Percentiles rank a stretch among this genome's conserved stretches.
Evolutionary conservation across 768 basidiomycete species (phyloP).

Genomic region (Kwoniella pini): DNA sequence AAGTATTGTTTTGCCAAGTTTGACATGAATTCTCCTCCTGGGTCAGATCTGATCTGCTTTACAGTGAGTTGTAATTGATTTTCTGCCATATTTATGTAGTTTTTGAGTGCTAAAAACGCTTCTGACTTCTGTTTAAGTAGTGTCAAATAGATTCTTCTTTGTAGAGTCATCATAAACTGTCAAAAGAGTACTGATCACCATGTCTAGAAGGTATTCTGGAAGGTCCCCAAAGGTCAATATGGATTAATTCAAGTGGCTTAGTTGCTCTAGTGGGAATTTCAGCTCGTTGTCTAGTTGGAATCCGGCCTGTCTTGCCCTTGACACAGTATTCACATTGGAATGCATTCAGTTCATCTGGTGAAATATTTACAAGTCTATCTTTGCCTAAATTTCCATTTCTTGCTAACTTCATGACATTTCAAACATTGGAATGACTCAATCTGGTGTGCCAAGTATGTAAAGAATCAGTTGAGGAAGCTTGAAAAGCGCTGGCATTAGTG

Average conservation of each 20-base stretch:
- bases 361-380: not conserved
- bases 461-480: conserved; percentile 4
- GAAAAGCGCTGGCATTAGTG: not conserved
- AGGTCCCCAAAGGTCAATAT: not conserved
- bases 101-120: not conserved
- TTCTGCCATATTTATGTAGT: conserved; percentile 3
- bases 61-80: conserved; percentile 9
- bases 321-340: conserved; percentile 1
- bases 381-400: conserved; percentile 2
- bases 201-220: not conserved
- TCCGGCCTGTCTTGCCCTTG: conserved; percentile 1
- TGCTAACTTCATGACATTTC: conserved; percentile 7
- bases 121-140: conserved; percentile 1
- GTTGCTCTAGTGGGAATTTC: not conserved
- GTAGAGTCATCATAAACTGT: conserved; percentile 4
- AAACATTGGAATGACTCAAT: not conserved
- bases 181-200: conserved; percentile 1
- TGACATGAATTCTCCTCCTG: conserved; percentile 8
- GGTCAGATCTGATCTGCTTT: too few species aligned
- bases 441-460: not conserved
- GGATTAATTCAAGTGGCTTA: not conserved
- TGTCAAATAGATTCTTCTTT: not conserved
- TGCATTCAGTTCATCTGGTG: not conserved
- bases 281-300: not conserved
- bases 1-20: not conserved